These are phyloP conservation scores for Aspergillus hortae DNA, from an alignment of 2,329 filamentous ascomycete species.

Conservation along the genomic window DNA sequence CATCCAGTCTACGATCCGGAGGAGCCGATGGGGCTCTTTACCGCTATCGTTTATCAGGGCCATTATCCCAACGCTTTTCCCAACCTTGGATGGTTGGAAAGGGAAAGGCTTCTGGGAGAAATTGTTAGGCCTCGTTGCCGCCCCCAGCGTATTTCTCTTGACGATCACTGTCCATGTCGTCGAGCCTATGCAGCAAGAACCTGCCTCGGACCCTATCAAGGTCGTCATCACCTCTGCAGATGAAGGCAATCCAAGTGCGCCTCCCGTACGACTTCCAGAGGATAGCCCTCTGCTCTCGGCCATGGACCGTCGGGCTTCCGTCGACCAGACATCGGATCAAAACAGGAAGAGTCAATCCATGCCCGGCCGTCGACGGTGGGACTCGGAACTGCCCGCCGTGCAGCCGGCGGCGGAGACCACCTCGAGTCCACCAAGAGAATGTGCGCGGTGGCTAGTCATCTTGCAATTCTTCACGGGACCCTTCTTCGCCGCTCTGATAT, in stretches of 20 bases:
- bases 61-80: constrained; percentile 74
- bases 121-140: constrained; percentile 73
- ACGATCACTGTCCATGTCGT: constrained; percentile 90
- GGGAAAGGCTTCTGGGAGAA: constrained; percentile 84
- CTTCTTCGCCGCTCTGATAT: constrained; percentile 71
- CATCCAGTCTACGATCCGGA: constrained; percentile 33
- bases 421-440: constrained; percentile 49
- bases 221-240: constrained; percentile 22
- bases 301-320: constrained; percentile 11
- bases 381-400: constrained; percentile 40
- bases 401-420: constrained; percentile 18
- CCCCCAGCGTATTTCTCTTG: constrained; percentile 85
- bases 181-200: constrained; percentile 60
- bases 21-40: constrained; percentile 78
- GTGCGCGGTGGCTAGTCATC: constrained; percentile 88
- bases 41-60: constrained; percentile 65
- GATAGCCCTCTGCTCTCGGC: constrained; percentile 33
- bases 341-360: constrained; percentile 17
- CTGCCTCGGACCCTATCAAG: constrained; percentile 39
- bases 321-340: constrained; percentile 7
- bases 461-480: constrained; percentile 85
- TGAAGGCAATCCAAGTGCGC: constrained; percentile 15
- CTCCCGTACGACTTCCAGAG: constrained; percentile 31
- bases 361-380: constrained; percentile 22
- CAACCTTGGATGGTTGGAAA: constrained; percentile 77